Percentiles rank a stretch among this genome's conserved stretches.
Conservation (phyloP, 2,329 filamentous ascomycete genomes). For the Fusarium hainanense region DNA sequence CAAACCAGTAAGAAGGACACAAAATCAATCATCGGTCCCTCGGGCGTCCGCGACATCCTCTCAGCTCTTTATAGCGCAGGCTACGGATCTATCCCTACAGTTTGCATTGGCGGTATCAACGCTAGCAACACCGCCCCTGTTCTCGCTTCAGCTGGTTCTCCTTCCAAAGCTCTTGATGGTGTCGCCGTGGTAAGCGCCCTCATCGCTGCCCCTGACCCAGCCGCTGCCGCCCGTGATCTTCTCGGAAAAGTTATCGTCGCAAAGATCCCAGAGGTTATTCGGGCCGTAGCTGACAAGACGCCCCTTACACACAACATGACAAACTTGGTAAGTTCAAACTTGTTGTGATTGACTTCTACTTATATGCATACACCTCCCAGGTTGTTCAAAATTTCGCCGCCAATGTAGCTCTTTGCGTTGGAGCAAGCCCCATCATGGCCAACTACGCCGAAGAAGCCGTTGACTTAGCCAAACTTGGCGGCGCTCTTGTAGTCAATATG, state of each 20-base stretch:
- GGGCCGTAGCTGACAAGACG: conserved; percentile 68
- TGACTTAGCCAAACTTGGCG: conserved; percentile 81
- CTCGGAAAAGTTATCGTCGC: conserved; percentile 61
- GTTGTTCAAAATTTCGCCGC: conserved; percentile 95
- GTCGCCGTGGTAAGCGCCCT: conserved; percentile 92
- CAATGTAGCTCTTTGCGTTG: conserved; percentile 86
- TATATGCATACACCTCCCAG: conserved; percentile 38
- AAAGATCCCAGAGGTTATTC: conserved; percentile 62
- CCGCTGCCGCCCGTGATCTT: conserved; percentile 70
- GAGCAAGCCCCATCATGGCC: conserved; percentile 94
- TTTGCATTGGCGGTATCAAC: conserved; percentile 92
- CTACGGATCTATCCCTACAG: conserved; percentile 65
- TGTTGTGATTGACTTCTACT: background rate
- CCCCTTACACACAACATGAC: conserved; percentile 97
- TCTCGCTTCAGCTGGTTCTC: conserved; percentile 71
- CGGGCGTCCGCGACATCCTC: conserved; percentile 65
- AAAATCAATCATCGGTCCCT: conserved; percentile 70
- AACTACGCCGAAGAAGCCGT: conserved; percentile 84
- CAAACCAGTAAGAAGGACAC: conserved; percentile 80
- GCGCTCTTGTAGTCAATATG: conserved; percentile 92
- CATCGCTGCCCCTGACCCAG: conserved; percentile 76
- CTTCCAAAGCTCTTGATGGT: conserved; percentile 75
- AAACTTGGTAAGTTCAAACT: conserved; percentile 70
- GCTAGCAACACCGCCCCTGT: conserved; percentile 78
- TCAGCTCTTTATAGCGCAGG: conserved; percentile 64